Conservation (phyloP, 1,284 basidiomycete genomes). For the Pholiota adiposa region DNA sequence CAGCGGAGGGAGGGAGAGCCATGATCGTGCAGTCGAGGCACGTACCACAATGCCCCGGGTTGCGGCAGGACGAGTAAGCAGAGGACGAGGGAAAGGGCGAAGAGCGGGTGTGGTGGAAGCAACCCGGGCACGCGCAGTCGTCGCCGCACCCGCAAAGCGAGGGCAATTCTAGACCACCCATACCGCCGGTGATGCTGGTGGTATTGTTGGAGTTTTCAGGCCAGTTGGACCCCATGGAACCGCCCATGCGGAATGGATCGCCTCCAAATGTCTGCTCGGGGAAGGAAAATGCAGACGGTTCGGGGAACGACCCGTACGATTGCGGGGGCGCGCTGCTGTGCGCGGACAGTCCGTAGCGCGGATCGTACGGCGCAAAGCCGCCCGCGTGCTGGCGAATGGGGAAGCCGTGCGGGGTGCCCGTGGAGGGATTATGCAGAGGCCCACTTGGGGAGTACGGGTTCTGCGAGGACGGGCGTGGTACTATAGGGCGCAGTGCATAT, state of each 20-base stretch:
- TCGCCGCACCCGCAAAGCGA: conserved; percentile 38
- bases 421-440: conserved; percentile 46
- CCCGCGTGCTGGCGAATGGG: conserved; percentile 45
- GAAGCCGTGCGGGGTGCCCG: conserved; percentile 28
- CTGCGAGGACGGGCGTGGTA: conserved; percentile 46
- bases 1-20: conserved; percentile 38
- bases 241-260: conserved; percentile 25
- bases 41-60: conserved; percentile 52
- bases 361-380: conserved; percentile 64
- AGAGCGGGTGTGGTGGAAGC: conserved; percentile 31
- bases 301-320: conserved; percentile 26
- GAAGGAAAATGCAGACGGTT: conserved; percentile 16
- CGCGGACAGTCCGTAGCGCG: conserved; percentile 53
- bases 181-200: background rate
- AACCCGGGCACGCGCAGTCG: conserved; percentile 37
- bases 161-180: conserved; percentile 24
- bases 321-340: conserved; percentile 30
- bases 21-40: conserved; percentile 66
- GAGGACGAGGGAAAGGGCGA: conserved; percentile 25
- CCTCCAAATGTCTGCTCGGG: conserved; percentile 25
- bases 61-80: conserved; percentile 35
- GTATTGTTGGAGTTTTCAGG: conserved; percentile 10
- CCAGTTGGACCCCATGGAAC: too few relatives aligned
- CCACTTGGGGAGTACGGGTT: conserved; percentile 27
- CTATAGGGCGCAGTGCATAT: conserved; percentile 58